phyloP scores from a whole-genome alignment of 768 basidiomycete genomes.

The Mycena indigotica region DNA sequence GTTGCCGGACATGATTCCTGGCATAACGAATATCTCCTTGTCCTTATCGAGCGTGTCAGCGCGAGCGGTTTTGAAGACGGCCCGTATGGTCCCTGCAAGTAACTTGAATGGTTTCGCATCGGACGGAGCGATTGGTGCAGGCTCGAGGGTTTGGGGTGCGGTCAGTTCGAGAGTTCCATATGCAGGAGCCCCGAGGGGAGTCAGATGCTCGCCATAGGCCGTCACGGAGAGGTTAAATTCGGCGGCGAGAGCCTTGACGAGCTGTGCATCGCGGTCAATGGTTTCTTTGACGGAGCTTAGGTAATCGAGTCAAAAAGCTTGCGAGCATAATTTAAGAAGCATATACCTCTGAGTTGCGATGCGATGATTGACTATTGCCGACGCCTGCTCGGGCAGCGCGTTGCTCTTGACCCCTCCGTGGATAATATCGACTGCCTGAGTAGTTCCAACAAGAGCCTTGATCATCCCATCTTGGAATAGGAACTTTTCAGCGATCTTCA shows the following conservation, averaged over 20 bases:
- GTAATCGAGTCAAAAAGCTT: slow-evolving; percentile 3
- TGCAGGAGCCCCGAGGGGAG: slow-evolving; percentile 13
- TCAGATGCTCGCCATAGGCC: slow-evolving; percentile 38
- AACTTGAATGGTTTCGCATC: slow-evolving; percentile 30
- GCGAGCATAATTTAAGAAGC: too few relatives aligned
- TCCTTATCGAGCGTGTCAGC: not conserved
- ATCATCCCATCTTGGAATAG: slow-evolving; percentile 26
- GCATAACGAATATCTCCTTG: slow-evolving; percentile 21
- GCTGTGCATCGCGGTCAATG: slow-evolving; percentile 27
- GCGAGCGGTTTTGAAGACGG: slow-evolving; percentile 35
- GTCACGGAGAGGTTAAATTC: slow-evolving; percentile 41
- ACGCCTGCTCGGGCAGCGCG: slow-evolving; percentile 56
- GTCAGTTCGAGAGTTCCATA: slow-evolving; percentile 38
- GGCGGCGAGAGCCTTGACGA: slow-evolving; percentile 35
- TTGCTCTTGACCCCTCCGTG: slow-evolving; percentile 47
- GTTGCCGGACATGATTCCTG: slow-evolving; percentile 39
- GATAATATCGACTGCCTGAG: slow-evolving; percentile 57
- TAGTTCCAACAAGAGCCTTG: slow-evolving; percentile 44
- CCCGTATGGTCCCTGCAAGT: slow-evolving; percentile 42
- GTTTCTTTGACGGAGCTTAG: slow-evolving; percentile 37
- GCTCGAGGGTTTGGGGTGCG: slow-evolving; percentile 43
- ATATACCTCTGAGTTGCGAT: slow-evolving; percentile 45
- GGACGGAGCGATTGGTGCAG: slow-evolving; percentile 45
- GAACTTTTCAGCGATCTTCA: slow-evolving; percentile 42
- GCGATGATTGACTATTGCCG: slow-evolving; percentile 51